These are phyloP conservation scores for Tolypocladium tropicale DNA, from an alignment of 2,329 filamentous ascomycete species.

Conservation along the genomic window DNA sequence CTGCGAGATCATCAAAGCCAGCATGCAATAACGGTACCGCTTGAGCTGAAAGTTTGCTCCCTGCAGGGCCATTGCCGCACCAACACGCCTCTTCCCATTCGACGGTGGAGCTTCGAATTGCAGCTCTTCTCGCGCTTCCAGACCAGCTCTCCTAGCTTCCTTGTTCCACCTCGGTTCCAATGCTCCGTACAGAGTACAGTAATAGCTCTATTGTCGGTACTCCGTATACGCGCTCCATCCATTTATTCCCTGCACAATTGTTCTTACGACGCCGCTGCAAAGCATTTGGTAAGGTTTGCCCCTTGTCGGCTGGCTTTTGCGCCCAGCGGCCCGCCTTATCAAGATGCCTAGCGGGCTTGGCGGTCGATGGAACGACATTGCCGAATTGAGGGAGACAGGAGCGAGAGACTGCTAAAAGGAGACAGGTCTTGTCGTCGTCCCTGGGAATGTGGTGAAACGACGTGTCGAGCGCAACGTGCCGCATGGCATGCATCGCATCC, in stretches of 20 bases:
- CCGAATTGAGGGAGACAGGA: neutral
- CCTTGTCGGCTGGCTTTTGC: constrained; percentile 8
- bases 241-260: too few species aligned
- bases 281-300: neutral
- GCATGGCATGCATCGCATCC: constrained; percentile 14
- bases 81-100: neutral
- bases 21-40: neutral
- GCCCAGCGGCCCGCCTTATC: constrained; percentile 2
- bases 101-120: neutral
- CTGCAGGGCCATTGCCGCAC: neutral
- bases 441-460: neutral
- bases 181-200: neutral
- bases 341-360: neutral
- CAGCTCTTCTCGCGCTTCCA: neutral
- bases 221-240: too few species aligned
- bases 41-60: neutral
- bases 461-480: neutral
- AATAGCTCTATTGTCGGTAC: too few species aligned
- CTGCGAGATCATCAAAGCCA: neutral
- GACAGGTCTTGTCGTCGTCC: constrained; percentile 2
- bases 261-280: too few species aligned
- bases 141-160: neutral
- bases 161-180: neutral
- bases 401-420: neutral
- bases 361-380: neutral